Evolutionary conservation across 306 rosid species (phyloP), one percentile per base, ranked within the genome.

Genomic region (Quercus parvula): DNA sequence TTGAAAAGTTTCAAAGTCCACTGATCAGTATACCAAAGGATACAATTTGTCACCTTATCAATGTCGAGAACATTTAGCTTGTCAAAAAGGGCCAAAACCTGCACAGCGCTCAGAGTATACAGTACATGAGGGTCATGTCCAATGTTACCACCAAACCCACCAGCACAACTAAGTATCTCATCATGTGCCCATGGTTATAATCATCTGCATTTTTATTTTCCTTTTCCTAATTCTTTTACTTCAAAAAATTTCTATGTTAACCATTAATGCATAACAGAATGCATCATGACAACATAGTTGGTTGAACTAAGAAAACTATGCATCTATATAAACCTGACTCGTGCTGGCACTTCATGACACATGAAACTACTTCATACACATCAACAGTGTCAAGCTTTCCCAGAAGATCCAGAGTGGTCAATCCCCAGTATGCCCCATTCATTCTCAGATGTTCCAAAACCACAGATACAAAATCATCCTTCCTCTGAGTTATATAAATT

Each of bases 401-500:
- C 18, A 92, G 72, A 59, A 95, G 80, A 84, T 95, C 97, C 58
- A 95, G 86, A 55, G 97, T 72, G 56, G 92, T 86, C 86, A 95
- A n/a, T 33, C 97, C 97, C 98, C 99, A 91, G 55, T 92, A 95
- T 13, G 92, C 96, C 44, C 99, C 99, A 76, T 81, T 95, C 94
- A 95, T 85, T 84, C 97, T 90, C 33, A 94, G 86, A 86, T 92
- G 99, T 81, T 94, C 96, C 95, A 91, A 87, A 75, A 85, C 86
- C 62, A 92, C 97, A 9, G 97, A 91, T 77, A 87, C 90, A 70
- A 92, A 90, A 61, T 88, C 90, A 74, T 91, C 95, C 86, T 94
- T 91, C 85, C 78, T 90, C 97, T 92, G 88, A 20, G 75, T 75
- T 11, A 46, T 1, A 46, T 46, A 46, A 46, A 46, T 11, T 46